Conservation (phyloP, 305 asterid genomes). For the Fraxinus albicans region DNA sequence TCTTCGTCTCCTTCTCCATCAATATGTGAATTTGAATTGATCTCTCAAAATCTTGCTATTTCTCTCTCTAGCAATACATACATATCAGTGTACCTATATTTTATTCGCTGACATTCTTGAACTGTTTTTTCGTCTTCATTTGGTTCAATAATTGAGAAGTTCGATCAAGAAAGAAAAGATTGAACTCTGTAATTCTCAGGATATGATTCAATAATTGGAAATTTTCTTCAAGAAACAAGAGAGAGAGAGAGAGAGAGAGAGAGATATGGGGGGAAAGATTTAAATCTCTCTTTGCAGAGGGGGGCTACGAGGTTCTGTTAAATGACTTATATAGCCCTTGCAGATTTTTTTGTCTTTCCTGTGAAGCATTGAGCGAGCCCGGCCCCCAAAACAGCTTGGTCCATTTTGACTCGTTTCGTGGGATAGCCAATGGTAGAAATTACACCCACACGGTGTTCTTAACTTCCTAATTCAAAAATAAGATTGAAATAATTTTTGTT, state of each 20-base stretch:
- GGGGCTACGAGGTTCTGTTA: too few species aligned
- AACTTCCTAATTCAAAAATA: too few species aligned
- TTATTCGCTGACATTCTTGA: not conserved
- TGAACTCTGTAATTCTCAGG: not conserved
- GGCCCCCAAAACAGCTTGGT: too few species aligned
- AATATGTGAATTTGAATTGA: not conserved
- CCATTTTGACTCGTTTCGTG: too few species aligned
- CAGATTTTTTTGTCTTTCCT: too few species aligned
- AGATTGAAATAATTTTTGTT: too few species aligned
- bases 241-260: not conserved
- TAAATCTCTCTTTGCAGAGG: too few species aligned
- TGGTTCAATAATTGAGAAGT: not conserved
- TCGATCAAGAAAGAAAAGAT: not conserved
- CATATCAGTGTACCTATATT: not conserved
- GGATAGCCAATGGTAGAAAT: too few species aligned
- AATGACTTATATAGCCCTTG: too few species aligned
- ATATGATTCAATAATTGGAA: slow-evolving; percentile 10
- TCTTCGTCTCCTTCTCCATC: slow-evolving; percentile 42
- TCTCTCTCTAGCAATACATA: slow-evolving; percentile 1
- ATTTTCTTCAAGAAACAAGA: slow-evolving; percentile 13
- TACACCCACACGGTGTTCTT: too few species aligned
- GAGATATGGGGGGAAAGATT: not conserved
- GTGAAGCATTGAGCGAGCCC: too few species aligned
- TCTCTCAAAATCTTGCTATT: slow-evolving; percentile 10
- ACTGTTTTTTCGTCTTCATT: not conserved